phyloP scores from a whole-genome alignment of 2,329 filamentous ascomycete genomes.

The Gremmenia infestans region DNA sequence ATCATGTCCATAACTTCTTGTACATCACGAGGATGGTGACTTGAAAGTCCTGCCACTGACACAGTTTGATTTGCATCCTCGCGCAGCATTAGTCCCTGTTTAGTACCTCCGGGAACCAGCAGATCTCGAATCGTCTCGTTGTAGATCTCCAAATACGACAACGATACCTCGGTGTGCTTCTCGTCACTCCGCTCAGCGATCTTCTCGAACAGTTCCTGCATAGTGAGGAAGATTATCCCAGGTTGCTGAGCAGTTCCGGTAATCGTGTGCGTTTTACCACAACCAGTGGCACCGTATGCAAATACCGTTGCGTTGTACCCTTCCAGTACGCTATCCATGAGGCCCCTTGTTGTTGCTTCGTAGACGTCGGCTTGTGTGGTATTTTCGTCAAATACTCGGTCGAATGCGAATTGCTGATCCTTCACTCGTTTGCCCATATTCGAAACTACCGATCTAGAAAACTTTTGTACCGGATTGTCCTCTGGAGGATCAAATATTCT shows the following conservation, averaged over 20 bases:
- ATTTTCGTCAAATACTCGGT: constrained; percentile 94
- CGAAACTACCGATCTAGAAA: constrained; percentile 74
- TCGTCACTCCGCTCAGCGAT: constrained; percentile 82
- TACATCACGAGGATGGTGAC: constrained; percentile 84
- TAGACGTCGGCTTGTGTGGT: constrained; percentile 90
- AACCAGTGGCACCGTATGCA: constrained; percentile 95
- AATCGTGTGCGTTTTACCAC: constrained; percentile 98
- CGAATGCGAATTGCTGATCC: constrained; percentile 96
- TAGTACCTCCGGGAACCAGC: constrained; percentile 73
- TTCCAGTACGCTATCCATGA: constrained; percentile 93
- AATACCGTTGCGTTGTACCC: constrained; percentile 99
- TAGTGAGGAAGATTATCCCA: constrained; percentile 96
- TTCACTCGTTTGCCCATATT: constrained; percentile 84
- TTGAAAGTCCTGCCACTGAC: constrained; percentile 84
- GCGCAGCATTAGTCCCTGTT: constrained; percentile 81
- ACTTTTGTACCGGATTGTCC: constrained; percentile 85
- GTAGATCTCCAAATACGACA: constrained; percentile 97
- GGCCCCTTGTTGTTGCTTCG: constrained; percentile 79
- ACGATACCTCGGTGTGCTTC: constrained; percentile 82
- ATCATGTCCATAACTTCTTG: constrained; percentile 99
- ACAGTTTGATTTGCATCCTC: constrained; percentile 94
- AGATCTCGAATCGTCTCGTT: constrained; percentile 98
- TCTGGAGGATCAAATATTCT: constrained; percentile 97
- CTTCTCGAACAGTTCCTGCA: constrained; percentile 98
- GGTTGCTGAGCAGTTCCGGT: constrained; percentile 87